A percentile compares a stretch with the other conserved stretches of the same genome.
These are phyloP conservation scores for Cicer chorassanicum DNA, from an alignment of 306 rosid species.

Conservation along the genomic window DNA sequence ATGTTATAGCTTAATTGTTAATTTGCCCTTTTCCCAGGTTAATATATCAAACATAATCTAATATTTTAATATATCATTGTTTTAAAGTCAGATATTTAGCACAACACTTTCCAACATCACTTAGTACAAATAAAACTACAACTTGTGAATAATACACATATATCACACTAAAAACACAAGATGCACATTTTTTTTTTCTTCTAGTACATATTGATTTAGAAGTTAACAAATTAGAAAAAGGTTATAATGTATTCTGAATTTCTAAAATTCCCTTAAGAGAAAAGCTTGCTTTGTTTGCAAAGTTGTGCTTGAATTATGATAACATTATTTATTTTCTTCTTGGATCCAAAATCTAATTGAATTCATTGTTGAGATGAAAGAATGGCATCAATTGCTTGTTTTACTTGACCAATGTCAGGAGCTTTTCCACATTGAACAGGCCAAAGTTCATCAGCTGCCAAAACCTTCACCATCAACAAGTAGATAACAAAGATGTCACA, in stretches of 20 bases:
- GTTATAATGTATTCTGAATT: constrained; percentile 33
- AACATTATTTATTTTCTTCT: constrained; percentile 34
- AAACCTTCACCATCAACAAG: constrained; percentile 55
- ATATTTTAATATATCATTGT: constrained; percentile 15
- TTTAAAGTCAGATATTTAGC: constrained; percentile 31
- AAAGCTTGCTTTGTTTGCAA: constrained; percentile 41
- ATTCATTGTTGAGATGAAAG: constrained; percentile 63
- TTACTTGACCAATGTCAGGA: constrained; percentile 88
- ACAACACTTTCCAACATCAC: constrained; percentile 9
- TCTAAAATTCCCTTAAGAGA: constrained; percentile 38
- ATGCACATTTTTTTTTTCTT: constrained; percentile 1
- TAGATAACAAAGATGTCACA: not conserved
- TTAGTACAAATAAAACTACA: constrained; percentile 30
- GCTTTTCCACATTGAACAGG: constrained; percentile 84
- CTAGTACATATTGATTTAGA: constrained; percentile 33
- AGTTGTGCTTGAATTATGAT: constrained; percentile 35
- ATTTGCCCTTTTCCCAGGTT: not conserved
- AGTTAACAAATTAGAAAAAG: constrained; percentile 37
- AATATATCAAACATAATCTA: constrained; percentile 11
- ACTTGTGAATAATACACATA: constrained; percentile 32
- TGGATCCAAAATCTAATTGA: not conserved
- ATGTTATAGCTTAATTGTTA: too few relatives aligned
- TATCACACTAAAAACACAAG: constrained; percentile 15
- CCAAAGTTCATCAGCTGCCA: constrained; percentile 96
- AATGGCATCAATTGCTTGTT: constrained; percentile 87